Percentiles rank a stretch among this genome's conserved stretches.
Conservation (phyloP, 1,284 basidiomycete genomes). For the Paramarasmius palmivorus region DNA sequence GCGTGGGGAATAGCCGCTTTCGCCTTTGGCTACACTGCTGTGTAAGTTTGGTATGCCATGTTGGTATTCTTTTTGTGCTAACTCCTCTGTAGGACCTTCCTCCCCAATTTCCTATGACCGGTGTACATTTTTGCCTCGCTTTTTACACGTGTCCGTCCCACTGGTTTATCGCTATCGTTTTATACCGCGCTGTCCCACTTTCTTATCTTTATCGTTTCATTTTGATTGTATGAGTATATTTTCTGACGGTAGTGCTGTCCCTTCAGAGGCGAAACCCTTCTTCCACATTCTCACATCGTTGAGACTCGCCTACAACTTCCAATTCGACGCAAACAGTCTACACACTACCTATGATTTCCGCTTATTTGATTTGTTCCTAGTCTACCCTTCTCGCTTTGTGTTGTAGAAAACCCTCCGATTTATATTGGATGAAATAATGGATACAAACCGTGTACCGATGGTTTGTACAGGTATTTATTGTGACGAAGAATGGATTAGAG, state of each 20-base stretch:
- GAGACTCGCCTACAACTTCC: too few relatives aligned
- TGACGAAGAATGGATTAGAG: too few relatives aligned
- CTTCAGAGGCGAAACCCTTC: background rate
- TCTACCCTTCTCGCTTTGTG: background rate
- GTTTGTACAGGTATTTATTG: too few relatives aligned
- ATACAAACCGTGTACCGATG: background rate
- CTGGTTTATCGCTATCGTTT: slow-evolving; percentile 12
- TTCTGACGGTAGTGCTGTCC: slow-evolving; percentile 3
- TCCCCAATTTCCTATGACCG: slow-evolving; percentile 47
- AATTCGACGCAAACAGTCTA: too few relatives aligned
- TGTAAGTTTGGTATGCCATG: slow-evolving; percentile 47
- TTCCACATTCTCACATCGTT: background rate
- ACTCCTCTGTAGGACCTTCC: slow-evolving; percentile 38
- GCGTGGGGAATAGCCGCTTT: slow-evolving; percentile 79
- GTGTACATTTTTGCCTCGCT: slow-evolving; percentile 19
- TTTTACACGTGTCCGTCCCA: slow-evolving; percentile 18
- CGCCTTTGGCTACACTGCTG: slow-evolving; percentile 68
- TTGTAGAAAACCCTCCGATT: background rate
- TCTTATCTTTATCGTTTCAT: slow-evolving; percentile 10
- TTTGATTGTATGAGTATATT: slow-evolving; percentile 9
- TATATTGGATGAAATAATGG: background rate
- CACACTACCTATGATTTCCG: background rate
- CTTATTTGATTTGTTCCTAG: background rate
- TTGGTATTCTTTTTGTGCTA: slow-evolving; percentile 1
- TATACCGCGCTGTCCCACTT: background rate